Conservation (phyloP, 2,329 filamentous ascomycete genomes). For the Sarocladium kiliense region DNA sequence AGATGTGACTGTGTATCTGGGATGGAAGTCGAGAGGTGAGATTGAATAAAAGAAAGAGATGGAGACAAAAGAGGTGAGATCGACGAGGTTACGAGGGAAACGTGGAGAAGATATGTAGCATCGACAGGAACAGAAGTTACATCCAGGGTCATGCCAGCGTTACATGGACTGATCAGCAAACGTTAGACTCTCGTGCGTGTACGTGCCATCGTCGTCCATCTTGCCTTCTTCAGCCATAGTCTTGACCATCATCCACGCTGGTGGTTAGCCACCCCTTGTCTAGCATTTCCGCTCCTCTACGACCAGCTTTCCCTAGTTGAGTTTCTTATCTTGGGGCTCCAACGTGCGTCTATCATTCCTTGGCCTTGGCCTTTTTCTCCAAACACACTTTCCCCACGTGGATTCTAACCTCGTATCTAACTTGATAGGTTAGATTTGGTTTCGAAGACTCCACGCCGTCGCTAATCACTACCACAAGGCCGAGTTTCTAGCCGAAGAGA, state of each 20-base stretch:
- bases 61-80: background rate
- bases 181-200: background rate
- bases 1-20: background rate
- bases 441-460: too few species aligned
- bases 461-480: too few species aligned
- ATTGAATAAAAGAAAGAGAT: background rate
- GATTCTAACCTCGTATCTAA: background rate
- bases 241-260: background rate
- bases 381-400: background rate
- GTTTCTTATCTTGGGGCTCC: too few species aligned
- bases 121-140: background rate
- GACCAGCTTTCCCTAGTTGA: too few species aligned
- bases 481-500: too few species aligned
- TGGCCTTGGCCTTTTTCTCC: too few species aligned
- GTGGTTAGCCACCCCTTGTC: background rate
- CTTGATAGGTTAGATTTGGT: too few species aligned
- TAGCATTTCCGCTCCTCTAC: too few species aligned
- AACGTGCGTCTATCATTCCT: too few species aligned
- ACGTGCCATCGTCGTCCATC: background rate
- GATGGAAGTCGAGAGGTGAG: background rate
- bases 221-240: slow-evolving; percentile 5
- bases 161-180: slow-evolving; percentile 5
- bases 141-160: background rate
- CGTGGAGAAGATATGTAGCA: slow-evolving; percentile 6
- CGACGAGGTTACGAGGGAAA: background rate